Percentiles rank a stretch among this genome's conserved stretches.
Evolutionary conservation across 495 filamentous ascomycete genomes (phyloP).

Genomic region (Neurospora intermedia): DNA sequence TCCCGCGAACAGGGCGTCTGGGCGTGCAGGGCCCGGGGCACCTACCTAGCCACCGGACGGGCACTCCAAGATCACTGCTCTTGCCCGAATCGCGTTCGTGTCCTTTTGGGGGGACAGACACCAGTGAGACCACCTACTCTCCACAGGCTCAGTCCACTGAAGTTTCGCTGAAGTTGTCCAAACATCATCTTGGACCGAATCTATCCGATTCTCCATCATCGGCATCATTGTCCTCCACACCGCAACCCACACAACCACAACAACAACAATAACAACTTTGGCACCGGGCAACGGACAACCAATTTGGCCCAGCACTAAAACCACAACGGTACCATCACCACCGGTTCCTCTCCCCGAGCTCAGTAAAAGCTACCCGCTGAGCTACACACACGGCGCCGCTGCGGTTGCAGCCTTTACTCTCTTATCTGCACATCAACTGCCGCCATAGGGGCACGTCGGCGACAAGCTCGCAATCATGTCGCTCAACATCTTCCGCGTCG

Average conservation of each 20-base stretch:
- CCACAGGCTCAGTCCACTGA: neutral
- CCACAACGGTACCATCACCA: neutral
- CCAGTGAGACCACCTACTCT: neutral
- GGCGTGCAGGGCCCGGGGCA: neutral
- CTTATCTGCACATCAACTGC: neutral
- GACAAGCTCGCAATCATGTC: slow-evolving; percentile 39
- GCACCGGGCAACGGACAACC: neutral
- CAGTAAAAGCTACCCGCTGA: neutral
- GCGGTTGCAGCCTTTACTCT: neutral
- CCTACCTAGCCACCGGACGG: neutral
- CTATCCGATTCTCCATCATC: neutral
- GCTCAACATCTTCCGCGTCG: slow-evolving; percentile 74
- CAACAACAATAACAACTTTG: neutral
- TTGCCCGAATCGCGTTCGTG: slow-evolving; percentile 28
- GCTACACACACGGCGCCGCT: slow-evolving; percentile 14
- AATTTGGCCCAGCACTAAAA: slow-evolving; percentile 7
- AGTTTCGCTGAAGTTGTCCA: neutral
- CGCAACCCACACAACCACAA: neutral
- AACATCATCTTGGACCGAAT: neutral
- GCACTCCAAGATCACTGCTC: neutral
- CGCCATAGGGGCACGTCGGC: neutral
- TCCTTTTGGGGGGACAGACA: slow-evolving; percentile 20
- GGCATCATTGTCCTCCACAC: neutral
- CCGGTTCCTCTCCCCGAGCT: neutral
- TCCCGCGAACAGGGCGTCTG: neutral